phyloP scores from a whole-genome alignment of 495 filamentous ascomycete species.

The Aspergillus wentii region DNA sequence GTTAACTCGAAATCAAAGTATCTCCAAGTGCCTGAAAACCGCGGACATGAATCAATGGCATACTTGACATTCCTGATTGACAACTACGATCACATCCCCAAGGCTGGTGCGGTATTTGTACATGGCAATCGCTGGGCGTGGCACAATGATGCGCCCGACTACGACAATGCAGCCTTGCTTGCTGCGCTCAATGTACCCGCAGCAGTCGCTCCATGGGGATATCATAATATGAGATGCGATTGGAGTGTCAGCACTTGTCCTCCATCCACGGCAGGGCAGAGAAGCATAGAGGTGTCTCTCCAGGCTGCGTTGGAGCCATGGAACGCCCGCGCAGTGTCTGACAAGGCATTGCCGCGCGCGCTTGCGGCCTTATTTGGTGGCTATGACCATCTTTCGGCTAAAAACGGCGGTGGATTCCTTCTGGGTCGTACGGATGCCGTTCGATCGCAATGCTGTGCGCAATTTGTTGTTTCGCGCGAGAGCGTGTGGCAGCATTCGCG shows the following conservation, averaged over 20 bases:
- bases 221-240: constrained; percentile 43
- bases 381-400: too few species aligned
- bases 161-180: constrained; percentile 38
- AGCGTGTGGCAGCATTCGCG: constrained; percentile 30
- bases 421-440: constrained; percentile 29
- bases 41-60: constrained; percentile 64
- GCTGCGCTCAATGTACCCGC: constrained; percentile 22
- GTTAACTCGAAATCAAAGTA: constrained; percentile 23
- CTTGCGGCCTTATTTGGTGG: constrained; percentile 33
- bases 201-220: constrained; percentile 29
- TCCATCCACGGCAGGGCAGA: constrained; percentile 25
- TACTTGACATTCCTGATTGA: constrained; percentile 67
- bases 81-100: constrained; percentile 56
- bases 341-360: constrained; percentile 26
- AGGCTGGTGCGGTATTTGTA: constrained; percentile 35
- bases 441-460: constrained; percentile 41
- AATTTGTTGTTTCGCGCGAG: constrained; percentile 35
- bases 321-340: constrained; percentile 34
- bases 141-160: constrained; percentile 39
- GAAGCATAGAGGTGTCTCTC: constrained; percentile 32
- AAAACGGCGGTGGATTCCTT: constrained; percentile 1
- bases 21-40: constrained; percentile 57
- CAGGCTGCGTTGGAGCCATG: constrained; percentile 31
- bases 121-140: constrained; percentile 40
- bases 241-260: constrained; percentile 39